Base-by-base conservation (phyloP, 2,329 filamentous ascomycete genomes). In the Colletotrichum limetticola region DNA sequence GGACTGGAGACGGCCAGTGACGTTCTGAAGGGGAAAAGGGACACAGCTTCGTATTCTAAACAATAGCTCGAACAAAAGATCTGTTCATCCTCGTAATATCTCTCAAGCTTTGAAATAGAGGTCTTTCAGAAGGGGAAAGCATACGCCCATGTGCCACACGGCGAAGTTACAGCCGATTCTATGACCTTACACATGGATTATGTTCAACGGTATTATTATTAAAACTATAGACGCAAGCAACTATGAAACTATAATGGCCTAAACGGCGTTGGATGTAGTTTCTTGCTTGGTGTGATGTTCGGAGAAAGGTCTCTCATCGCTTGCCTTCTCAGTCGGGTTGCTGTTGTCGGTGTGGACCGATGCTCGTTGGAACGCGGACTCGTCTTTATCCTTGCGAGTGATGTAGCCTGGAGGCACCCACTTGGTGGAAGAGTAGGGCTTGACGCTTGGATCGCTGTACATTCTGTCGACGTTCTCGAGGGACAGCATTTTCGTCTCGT, bases 391-490 rank as follows among this genome's bases (percentile, higher is more conserved):
- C 79, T 79, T 81, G 66, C 82, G 82, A 63, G 81, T 86, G 73
- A 82, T 76, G 74, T 85, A 86, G n/a, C 85, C 85, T 1, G 82
- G 82, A 16, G 85, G 85, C 46, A 83, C 80, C 88, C 88, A 93
- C 74, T 86, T 83, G 72, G 83, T 80, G 77, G 89, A 91, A 79
- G 86, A 87, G 88, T 90, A 91, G 3, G 91, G 87, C 80, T 88
- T 89, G n/a, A 93, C 85, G 55, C 85, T 75, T 3, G 76, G 81
- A 24, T 91, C 82, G 60, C 91, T 86, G 79, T 94, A 94, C 90
- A 93, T 92, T 65, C 89, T 87, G 80, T 94, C 92, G 70, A 94
- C 90, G 76, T 93, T 90, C 82, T 94, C 92, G n/a, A 94, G 86
- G 14, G 89, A 90, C 11, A 92, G 86, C 53, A 87, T 88, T 74